Base-by-base conservation (phyloP, 176 grass and related monocot species). In the Areca catechu region DNA sequence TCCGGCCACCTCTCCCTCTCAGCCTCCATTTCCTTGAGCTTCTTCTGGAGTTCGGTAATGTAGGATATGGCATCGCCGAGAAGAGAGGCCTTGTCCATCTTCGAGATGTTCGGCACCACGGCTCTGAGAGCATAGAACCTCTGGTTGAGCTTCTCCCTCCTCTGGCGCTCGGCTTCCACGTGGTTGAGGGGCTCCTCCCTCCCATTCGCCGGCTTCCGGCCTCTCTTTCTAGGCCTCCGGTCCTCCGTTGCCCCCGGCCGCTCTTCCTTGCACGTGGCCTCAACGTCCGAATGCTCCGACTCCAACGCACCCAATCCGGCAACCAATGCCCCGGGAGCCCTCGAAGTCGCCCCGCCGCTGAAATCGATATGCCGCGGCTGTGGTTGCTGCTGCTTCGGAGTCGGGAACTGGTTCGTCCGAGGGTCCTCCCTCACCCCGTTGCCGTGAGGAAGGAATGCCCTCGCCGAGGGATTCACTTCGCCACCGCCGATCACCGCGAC, bases 1-100 rank as follows among this genome's bases (percentile, higher is more conserved):
- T 67, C 51, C 5, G 25, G 18, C 24, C 65, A 67, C 51, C 3
- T 15, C 22, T 67, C 65, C 65, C 65, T 67, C 65, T 67, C 65
- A 5, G 24, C 51, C 6, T 67, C 65, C 65, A 67, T 67, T 27
- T 67, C 51, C 51, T 56, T 56, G 25, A 67, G 51, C 17, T 67
- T 67, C 24, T 67, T 67, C 65, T 67, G 49, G 24, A 67, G 51
- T 27, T 56, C 65, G 3, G 65, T 67, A 51, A 67, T 67, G 25
- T 67, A 67, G 18, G 65, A 20, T 37, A 67, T 67, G 65, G 65
- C 65, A 47, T 67, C 65, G 1, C 65, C 65, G 12, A 67, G 65
- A 24, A 67, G 51, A n/a, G 65, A 67, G 50, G 65, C 65, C 65
- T 67, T 67, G 50, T 67, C 65, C 65, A 67, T 67, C 51, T 67